Conservation (phyloP, 306 rosid species). For the Mimosa bimucronata region DNA sequence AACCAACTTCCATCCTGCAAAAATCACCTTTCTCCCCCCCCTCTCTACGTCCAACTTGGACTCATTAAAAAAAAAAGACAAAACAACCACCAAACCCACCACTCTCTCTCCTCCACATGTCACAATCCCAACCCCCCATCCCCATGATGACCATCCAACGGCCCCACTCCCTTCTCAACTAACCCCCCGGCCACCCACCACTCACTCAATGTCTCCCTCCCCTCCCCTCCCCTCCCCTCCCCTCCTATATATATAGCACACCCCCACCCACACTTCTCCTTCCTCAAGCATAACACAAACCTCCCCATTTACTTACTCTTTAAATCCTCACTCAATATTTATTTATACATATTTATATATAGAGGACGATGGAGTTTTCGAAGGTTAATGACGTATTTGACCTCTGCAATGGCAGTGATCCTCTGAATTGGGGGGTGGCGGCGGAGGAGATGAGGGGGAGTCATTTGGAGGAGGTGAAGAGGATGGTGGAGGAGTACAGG, state of each 20-base stretch:
- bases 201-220: slow-evolving; percentile 38
- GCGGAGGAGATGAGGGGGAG: slow-evolving; percentile 72
- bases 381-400: slow-evolving; percentile 2
- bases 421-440: slow-evolving; percentile 70
- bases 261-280: not conserved
- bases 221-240: not conserved
- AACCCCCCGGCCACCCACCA: slow-evolving; percentile 81
- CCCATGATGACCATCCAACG: slow-evolving; percentile 51
- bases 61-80: not conserved
- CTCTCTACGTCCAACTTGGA: not conserved
- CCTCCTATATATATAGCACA: slow-evolving; percentile 41
- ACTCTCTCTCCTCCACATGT: slow-evolving; percentile 45
- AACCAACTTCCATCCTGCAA: not conserved
- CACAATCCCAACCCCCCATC: slow-evolving; percentile 30
- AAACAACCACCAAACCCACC: not conserved
- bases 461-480: slow-evolving; percentile 76
- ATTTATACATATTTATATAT: no score
- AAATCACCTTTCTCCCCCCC: not conserved
- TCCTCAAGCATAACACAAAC: no score
- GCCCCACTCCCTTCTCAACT: slow-evolving; percentile 60
- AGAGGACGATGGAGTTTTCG: slow-evolving; percentile 23
- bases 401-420: slow-evolving; percentile 48
- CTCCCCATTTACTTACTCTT: no score
- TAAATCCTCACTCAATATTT: no score
- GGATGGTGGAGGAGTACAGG: slow-evolving; percentile 77